Base-by-base conservation (phyloP, 2,329 filamentous ascomycete genomes). In the Aplosporella prunicola region DNA sequence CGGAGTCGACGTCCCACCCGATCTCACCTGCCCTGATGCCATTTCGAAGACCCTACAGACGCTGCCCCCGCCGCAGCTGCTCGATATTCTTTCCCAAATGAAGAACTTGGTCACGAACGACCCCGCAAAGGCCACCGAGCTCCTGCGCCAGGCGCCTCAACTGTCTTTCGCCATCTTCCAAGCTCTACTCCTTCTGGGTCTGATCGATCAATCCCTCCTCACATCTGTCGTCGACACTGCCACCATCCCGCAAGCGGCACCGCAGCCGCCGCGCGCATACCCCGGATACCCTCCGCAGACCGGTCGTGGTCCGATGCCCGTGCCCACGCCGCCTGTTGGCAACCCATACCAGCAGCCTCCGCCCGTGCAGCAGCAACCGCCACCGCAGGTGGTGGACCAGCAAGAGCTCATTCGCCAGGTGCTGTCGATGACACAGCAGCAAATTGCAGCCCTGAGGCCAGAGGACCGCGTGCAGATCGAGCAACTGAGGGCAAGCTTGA, bases 111-210 rank as follows among this genome's bases (percentile, higher is more conserved):
- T 85, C n/a, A 76, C 78, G 34, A 76, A 72, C 16, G 87, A 96
- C 50, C 87, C 89, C 2, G 71, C 74, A 14, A 82, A 86, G 54
- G 88, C 88, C 3, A 87, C 81, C 0, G 85, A 93, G 53, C 76
- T 96, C 26, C 75, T 98, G 27, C 73, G 81, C 44, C 82, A 89
- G 64, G 87, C 88, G 2, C 91, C 91, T 0, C 91, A 98, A 62
- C 77, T 98, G 29, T 78, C 85, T 4, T 96, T 93, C 52, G 91
- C 91, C 41, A 82, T 96, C 47, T 96, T 96, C 64, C 89, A 96
- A 62, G 83, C 88, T 16, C 73, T 96, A 8, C 75, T 96, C 2
- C 76, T 95, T 24, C 91, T 96, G 76, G 86, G 87, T 30, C 77
- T 96, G 8, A 86, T 96, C 39, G 89, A 91, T 41, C 82, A 85